Percentiles rank a stretch among this genome's conserved stretches.
Evolutionary conservation across 371 early-diverging fungal genomes (phyloP).

Genomic region (Batrachochytrium dendrobatidis): DNA sequence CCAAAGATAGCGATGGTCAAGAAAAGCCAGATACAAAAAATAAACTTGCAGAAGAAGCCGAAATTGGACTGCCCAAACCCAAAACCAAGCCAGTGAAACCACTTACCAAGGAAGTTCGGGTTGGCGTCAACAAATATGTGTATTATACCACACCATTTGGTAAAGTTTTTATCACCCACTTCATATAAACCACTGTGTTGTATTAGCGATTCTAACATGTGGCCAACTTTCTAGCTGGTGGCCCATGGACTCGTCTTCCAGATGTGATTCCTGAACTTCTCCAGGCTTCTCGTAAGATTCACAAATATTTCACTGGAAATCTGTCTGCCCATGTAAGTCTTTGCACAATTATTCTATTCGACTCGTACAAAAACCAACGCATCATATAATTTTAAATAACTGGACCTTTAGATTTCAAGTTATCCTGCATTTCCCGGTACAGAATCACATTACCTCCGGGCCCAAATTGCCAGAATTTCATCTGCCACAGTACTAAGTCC

Average conservation of each 20-base stretch:
- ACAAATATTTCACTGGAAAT: constrained; percentile 45
- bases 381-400: neutral
- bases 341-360: neutral
- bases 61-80: constrained; percentile 26
- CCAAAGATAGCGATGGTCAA: constrained; percentile 8
- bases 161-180: constrained; percentile 7
- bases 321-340: constrained; percentile 12
- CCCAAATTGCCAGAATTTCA: constrained; percentile 50
- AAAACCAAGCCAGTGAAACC: constrained; percentile 27
- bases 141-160: constrained; percentile 43
- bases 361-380: neutral
- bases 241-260: constrained; percentile 40
- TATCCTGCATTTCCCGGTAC: constrained; percentile 43
- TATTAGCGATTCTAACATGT: too few relatives aligned
- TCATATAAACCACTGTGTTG: neutral
- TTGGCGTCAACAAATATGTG: constrained; percentile 48
- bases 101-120: constrained; percentile 30
- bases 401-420: constrained; percentile 30
- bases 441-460: constrained; percentile 49
- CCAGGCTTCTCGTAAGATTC: constrained; percentile 34
- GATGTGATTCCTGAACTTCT: constrained; percentile 46
- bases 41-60: constrained; percentile 18
- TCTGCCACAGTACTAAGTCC: constrained; percentile 47
- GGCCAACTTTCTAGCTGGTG: constrained; percentile 34
- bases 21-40: neutral